Percentiles rank a stretch among this genome's conserved stretches.
Evolutionary conservation across 148 eudicot genomes (phyloP).

Genomic region (Heliamphora exappendiculata): DNA sequence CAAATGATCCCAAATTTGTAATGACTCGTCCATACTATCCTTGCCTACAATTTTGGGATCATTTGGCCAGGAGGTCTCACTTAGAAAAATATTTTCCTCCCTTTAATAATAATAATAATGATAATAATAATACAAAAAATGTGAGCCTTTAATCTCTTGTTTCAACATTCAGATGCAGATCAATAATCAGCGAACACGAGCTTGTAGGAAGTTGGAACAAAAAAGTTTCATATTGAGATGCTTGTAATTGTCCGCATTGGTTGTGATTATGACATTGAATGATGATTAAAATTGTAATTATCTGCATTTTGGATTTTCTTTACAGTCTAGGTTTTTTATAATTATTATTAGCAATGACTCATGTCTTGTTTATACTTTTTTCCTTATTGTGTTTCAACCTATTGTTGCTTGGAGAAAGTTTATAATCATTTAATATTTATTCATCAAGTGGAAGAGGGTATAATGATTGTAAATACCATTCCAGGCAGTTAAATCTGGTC

Average conservation of each 20-base stretch:
- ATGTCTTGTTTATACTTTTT: neutral
- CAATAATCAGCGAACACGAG: neutral
- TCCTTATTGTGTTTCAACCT: neutral
- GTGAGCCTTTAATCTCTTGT: neutral
- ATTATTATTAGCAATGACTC: neutral
- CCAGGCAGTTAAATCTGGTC: slow-evolving; percentile 87
- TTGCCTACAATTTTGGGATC: too few species aligned
- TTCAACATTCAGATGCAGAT: neutral
- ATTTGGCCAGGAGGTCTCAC: neutral
- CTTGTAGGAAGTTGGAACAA: neutral
- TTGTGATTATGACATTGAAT: neutral
- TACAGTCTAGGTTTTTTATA: neutral
- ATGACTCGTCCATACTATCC: too few species aligned
- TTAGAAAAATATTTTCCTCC: neutral
- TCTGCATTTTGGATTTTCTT: neutral
- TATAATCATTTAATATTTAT: neutral
- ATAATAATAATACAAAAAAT: neutral
- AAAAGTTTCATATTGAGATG: neutral
- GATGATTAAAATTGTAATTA: neutral
- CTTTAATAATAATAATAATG: neutral
- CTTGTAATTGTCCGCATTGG: neutral
- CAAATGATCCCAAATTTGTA: too few species aligned
- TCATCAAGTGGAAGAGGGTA: slow-evolving; percentile 3
- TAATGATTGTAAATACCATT: slow-evolving; percentile 5
- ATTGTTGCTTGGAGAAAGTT: neutral